phyloP scores from a whole-genome alignment of 225 moss, liverwort and hornwort species.

The Antitrichia curtipendula region DNA sequence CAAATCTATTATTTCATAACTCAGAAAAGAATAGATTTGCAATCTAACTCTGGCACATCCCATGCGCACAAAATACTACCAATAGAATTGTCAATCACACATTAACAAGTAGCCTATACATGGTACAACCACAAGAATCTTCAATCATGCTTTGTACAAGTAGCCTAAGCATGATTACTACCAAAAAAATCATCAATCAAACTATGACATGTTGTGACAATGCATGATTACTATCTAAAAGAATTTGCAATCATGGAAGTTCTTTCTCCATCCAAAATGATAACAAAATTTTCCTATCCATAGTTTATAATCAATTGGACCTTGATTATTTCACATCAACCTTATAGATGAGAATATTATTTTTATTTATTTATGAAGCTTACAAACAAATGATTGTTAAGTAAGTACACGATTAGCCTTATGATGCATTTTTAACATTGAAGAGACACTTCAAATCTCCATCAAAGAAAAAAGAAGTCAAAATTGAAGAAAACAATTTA shows the following conservation, averaged over 20 bases:
- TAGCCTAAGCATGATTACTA: neutral
- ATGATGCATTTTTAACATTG: no score
- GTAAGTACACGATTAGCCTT: neutral
- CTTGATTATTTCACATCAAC: neutral
- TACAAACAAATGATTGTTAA: neutral
- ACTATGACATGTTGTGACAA: no score
- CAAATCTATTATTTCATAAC: neutral
- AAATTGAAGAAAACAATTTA: no score
- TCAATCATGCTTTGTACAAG: neutral
- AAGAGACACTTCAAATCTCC: neutral
- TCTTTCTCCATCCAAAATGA: no score
- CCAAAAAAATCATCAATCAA: no score
- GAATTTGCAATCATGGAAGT: neutral
- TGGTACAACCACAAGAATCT: neutral
- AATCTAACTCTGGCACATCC: neutral
- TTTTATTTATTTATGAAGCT: neutral
- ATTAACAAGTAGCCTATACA: no score
- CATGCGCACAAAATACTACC: no score
- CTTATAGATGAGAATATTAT: neutral
- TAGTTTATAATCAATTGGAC: neutral
- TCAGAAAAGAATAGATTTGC: no score
- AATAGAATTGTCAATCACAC: no score
- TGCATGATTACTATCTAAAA: neutral
- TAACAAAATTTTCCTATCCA: neutral
- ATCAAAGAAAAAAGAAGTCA: neutral